Conservation (phyloP, 2,329 filamentous ascomycete species). For the Leptographium wingfieldii region DNA sequence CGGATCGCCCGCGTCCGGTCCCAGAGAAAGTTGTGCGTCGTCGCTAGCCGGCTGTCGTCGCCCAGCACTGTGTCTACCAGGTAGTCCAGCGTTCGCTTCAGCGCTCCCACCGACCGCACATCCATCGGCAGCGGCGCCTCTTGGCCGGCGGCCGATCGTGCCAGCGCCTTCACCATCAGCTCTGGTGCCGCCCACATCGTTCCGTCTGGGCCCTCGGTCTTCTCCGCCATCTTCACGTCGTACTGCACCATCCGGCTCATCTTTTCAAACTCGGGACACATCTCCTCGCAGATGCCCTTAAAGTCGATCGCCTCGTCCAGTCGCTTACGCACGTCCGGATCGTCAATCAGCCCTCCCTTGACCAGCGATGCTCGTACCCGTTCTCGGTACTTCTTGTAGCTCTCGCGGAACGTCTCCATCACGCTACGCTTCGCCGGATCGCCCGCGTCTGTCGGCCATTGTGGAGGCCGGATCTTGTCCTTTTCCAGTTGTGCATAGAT, state of each 20-base stretch:
- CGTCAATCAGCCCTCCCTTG: slow-evolving; percentile 48
- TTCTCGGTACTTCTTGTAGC: slow-evolving; percentile 43
- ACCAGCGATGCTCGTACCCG: slow-evolving; percentile 45
- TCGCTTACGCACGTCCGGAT: slow-evolving; percentile 49
- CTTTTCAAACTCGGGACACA: slow-evolving; percentile 57
- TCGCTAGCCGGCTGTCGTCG: slow-evolving; percentile 38
- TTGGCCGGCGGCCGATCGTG: slow-evolving; percentile 54
- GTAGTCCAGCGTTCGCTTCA: slow-evolving; percentile 50
- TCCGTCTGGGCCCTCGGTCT: slow-evolving; percentile 25
- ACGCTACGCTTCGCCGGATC: slow-evolving; percentile 35
- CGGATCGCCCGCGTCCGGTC: slow-evolving; percentile 55
- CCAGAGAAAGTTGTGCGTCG: slow-evolving; percentile 52
- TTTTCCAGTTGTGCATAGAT: slow-evolving; percentile 41
- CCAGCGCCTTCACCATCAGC: slow-evolving; percentile 54
- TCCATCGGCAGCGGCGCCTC: slow-evolving; percentile 57
- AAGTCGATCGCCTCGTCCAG: slow-evolving; percentile 54
- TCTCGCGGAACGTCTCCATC: slow-evolving; percentile 42
- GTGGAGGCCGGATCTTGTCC: slow-evolving; percentile 40
- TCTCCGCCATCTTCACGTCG: slow-evolving; percentile 45
- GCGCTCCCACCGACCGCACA: slow-evolving; percentile 45
- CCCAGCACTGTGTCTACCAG: slow-evolving; percentile 46
- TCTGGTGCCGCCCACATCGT: slow-evolving; percentile 33
- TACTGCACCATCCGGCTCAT: slow-evolving; percentile 49
- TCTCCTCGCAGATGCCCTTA: slow-evolving; percentile 55
- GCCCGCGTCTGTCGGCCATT: slow-evolving; percentile 43